A percentile compares a stretch with the other conserved stretches of the same genome.
phyloP scores from a whole-genome alignment of 2,329 filamentous ascomycete species.

The Fusarium cicatricum region DNA sequence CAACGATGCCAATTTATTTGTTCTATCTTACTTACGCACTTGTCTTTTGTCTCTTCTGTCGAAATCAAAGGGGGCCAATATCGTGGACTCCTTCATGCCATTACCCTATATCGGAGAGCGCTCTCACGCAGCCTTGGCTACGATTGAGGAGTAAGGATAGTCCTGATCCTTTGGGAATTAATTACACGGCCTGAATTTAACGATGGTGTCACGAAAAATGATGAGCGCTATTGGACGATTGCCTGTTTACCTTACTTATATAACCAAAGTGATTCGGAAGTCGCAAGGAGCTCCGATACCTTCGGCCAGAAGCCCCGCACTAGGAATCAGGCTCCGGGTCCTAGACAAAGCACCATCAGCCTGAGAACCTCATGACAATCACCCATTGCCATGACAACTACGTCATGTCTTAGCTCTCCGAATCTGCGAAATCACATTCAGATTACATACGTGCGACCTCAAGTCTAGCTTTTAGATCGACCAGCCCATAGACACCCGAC shows the following conservation, averaged over 20 bases:
- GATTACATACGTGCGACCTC: too few species aligned
- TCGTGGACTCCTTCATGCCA: too few species aligned
- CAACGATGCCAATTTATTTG: conserved; percentile 37
- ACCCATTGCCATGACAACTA: conserved; percentile 26
- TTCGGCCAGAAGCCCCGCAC: conserved; percentile 1
- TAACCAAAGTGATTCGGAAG: background rate
- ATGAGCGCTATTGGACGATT: background rate
- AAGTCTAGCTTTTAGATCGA: too few species aligned
- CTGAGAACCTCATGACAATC: background rate
- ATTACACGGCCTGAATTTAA: too few species aligned
- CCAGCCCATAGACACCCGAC: too few species aligned
- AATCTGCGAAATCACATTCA: background rate
- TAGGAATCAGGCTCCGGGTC: background rate
- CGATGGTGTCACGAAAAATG: background rate
- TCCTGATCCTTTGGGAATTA: too few species aligned
- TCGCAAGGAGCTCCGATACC: background rate
- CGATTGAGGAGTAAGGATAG: too few species aligned
- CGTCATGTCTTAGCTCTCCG: conserved; percentile 19
- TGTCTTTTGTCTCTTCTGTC: background rate
- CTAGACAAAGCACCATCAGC: background rate
- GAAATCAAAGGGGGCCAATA: too few species aligned
- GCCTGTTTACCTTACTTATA: background rate
- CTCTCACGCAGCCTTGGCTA: too few species aligned
- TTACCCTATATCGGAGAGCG: too few species aligned
- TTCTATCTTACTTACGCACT: background rate